Evolutionary conservation across 306 rosid genomes (phyloP).

Genomic region (Trifolium dubium): DNA sequence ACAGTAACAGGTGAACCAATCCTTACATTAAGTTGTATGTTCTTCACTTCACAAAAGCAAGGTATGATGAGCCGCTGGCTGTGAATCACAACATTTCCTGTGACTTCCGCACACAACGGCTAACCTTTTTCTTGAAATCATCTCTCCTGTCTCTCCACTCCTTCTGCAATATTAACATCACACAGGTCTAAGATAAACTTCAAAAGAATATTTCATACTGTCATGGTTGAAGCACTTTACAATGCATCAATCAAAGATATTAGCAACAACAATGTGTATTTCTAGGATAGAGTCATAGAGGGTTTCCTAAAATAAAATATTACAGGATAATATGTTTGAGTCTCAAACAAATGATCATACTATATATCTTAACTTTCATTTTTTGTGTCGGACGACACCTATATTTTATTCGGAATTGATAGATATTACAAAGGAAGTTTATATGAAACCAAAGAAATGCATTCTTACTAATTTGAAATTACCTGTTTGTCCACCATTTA

Average conservation of each 20-base stretch:
- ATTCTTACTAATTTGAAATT: too few relatives aligned
- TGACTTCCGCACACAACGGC: slow-evolving; percentile 93
- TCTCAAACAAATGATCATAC: background rate
- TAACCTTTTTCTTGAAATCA: slow-evolving; percentile 91
- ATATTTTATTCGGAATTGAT: too few relatives aligned
- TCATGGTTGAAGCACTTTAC: slow-evolving; percentile 7
- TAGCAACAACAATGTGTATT: slow-evolving; percentile 1
- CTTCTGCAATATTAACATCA: slow-evolving; percentile 63
- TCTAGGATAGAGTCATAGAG: background rate
- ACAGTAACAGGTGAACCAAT: slow-evolving; percentile 40
- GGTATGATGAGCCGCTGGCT: slow-evolving; percentile 6
- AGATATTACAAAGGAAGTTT: too few relatives aligned
- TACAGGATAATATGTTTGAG: background rate
- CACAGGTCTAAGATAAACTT: slow-evolving; percentile 3
- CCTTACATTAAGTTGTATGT: slow-evolving; percentile 42
- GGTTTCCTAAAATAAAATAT: background rate
- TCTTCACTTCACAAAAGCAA: slow-evolving; percentile 48
- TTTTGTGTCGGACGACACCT: too few relatives aligned
- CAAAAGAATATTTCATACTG: slow-evolving; percentile 20
- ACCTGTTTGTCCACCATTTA: too few relatives aligned
- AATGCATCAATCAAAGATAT: slow-evolving; percentile 1
- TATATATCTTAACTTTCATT: too few relatives aligned
- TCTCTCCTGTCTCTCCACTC: slow-evolving; percentile 97
- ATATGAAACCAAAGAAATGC: too few relatives aligned
- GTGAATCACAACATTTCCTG: slow-evolving; percentile 69